phyloP scores from a whole-genome alignment of 1,284 basidiomycete genomes.

The Pyrrhoderma noxium region DNA sequence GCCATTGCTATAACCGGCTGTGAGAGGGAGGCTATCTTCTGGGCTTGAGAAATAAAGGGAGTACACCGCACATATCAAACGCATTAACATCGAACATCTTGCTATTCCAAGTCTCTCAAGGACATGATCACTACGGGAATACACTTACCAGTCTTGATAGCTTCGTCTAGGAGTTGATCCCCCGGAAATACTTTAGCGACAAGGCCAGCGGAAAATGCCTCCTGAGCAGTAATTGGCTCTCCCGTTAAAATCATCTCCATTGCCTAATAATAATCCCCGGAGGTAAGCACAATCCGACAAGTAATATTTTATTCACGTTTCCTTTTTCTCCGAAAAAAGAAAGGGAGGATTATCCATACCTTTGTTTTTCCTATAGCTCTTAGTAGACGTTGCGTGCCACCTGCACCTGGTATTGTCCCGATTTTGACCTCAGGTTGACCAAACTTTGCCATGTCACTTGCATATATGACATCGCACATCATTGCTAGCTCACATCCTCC shows the following conservation, averaged over 20 bases:
- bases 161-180: conserved; percentile 24
- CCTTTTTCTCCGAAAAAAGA: too few species aligned
- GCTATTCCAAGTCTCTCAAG: too few species aligned
- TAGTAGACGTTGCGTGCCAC: conserved; percentile 80
- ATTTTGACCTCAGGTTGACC: conserved; percentile 98
- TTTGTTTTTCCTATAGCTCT: conserved; percentile 82
- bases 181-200: conserved; percentile 43
- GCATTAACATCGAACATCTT: too few species aligned
- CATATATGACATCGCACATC: conserved; percentile 95
- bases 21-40: conserved; percentile 27
- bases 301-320: too few species aligned
- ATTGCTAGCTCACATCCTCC: conserved; percentile 96
- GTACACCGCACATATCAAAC: too few species aligned
- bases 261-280: too few species aligned
- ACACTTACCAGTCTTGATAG: conserved; percentile 23
- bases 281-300: conserved; percentile 14
- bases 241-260: conserved; percentile 97
- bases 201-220: conserved; percentile 83
- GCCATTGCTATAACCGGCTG: conserved; percentile 30
- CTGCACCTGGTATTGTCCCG: conserved; percentile 95
- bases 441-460: conserved; percentile 88
- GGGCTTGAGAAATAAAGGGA: conserved; percentile 21
- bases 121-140: too few species aligned
- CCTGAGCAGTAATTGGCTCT: conserved; percentile 69
- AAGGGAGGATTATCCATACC: too few species aligned